phyloP scores from a whole-genome alignment of 352 stramenopile species.

The Phytopythium sindhum region DNA sequence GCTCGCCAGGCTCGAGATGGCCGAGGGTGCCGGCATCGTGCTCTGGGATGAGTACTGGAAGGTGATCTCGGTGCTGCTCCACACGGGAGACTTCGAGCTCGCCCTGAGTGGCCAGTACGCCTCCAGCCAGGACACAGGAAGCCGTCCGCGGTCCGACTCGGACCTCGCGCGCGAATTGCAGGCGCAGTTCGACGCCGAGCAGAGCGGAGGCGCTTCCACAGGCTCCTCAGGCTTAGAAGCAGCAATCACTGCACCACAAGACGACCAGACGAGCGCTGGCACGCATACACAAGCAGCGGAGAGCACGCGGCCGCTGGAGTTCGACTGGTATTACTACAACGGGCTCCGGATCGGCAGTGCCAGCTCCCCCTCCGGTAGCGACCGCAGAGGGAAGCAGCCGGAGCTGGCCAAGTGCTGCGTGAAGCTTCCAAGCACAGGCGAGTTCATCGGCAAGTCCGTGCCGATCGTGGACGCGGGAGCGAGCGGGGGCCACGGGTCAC shows the following conservation, averaged over 20 bases:
- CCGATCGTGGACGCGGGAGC: slow-evolving; percentile 40
- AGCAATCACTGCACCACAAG: not conserved
- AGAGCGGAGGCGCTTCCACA: slow-evolving; percentile 5
- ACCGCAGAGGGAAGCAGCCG: slow-evolving; percentile 15
- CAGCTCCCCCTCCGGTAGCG: not conserved
- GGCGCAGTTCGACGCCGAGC: slow-evolving; percentile 69
- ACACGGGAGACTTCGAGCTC: slow-evolving; percentile 65
- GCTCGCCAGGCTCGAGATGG: slow-evolving; percentile 51
- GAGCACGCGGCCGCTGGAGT: slow-evolving; percentile 11
- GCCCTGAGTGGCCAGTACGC: slow-evolving; percentile 51
- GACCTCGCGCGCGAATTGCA: slow-evolving; percentile 69
- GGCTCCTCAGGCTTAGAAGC: not conserved
- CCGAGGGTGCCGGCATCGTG: slow-evolving; percentile 81
- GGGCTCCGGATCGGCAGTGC: slow-evolving; percentile 7
- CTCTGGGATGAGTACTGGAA: slow-evolving; percentile 94
- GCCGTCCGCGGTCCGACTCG: slow-evolving; percentile 55
- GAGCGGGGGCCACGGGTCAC: slow-evolving; percentile 41
- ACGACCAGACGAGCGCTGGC: not conserved
- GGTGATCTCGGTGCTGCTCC: slow-evolving; percentile 67
- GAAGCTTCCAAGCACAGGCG: slow-evolving; percentile 23
- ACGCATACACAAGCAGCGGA: not conserved
- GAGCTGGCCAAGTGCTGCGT: slow-evolving; percentile 42
- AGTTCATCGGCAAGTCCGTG: slow-evolving; percentile 70
- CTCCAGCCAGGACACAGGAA: not conserved
- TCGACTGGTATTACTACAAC: slow-evolving; percentile 40